A percentile compares a stretch with the other conserved stretches of the same genome.
Conservation (phyloP, 1,284 basidiomycete species). For the Exobasidium cylindrosporum region DNA sequence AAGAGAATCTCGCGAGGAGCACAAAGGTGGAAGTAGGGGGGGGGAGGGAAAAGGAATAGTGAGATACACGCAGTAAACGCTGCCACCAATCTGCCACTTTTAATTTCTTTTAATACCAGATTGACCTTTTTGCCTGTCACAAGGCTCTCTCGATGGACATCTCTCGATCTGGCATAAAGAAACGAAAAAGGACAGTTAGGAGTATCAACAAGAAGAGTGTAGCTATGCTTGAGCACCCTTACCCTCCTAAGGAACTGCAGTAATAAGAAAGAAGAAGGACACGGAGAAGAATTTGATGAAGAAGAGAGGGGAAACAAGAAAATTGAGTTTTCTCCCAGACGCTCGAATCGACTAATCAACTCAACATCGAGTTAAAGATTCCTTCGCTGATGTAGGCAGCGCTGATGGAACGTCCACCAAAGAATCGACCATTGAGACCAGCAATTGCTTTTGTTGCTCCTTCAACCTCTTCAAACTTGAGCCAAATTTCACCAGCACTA, state of each 20-base stretch:
- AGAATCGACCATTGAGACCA: slow-evolving; percentile 77
- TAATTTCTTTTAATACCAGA: too few species aligned
- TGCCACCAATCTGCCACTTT: too few species aligned
- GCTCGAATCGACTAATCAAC: not conserved
- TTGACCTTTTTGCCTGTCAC: too few species aligned
- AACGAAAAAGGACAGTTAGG: not conserved
- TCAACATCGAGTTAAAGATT: slow-evolving; percentile 6
- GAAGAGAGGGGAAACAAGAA: not conserved
- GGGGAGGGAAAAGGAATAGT: not conserved
- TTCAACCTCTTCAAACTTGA: slow-evolving; percentile 80
- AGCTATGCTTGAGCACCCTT: not conserved
- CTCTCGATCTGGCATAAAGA: slow-evolving; percentile 1
- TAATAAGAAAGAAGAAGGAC: not conserved
- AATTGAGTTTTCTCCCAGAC: not conserved
- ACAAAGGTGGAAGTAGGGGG: not conserved
- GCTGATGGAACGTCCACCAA: slow-evolving; percentile 47
- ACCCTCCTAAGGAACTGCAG: not conserved
- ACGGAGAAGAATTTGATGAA: not conserved
- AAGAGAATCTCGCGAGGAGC: too few species aligned
- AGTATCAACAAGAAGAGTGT: too few species aligned
- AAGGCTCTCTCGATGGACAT: too few species aligned
- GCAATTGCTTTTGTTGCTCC: slow-evolving; percentile 77
- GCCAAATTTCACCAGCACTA: slow-evolving; percentile 85
- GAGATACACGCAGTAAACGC: too few species aligned
- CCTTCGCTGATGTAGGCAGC: slow-evolving; percentile 28